These are phyloP conservation scores for Thinopyrum elongatum DNA, from an alignment of 176 grass and related monocot species.

Conservation along the genomic window DNA sequence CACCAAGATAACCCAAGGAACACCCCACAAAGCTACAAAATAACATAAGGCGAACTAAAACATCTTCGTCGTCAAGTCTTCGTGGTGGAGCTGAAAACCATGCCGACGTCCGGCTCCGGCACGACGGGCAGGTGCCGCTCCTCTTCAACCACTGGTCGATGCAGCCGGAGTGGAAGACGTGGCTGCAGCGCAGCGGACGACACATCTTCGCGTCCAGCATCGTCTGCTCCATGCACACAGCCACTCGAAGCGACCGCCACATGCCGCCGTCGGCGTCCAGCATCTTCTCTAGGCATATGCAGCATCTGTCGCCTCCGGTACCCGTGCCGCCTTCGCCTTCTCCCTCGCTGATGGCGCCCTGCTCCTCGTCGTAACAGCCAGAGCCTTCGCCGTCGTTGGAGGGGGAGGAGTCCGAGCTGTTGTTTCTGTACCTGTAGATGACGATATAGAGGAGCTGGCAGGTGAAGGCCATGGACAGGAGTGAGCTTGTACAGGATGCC, in stretches of 20 bases:
- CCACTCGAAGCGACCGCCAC: background rate
- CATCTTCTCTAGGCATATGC: background rate
- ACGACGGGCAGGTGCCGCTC: conserved; percentile 16
- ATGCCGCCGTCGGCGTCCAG: background rate
- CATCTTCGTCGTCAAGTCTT: background rate
- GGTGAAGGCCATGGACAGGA: background rate
- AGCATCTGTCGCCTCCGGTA: background rate
- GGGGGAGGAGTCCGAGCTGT: too few species aligned
- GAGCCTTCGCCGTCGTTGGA: background rate
- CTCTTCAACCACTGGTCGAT: conserved; percentile 17
- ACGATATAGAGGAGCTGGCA: background rate
- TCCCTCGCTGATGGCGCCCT: background rate
- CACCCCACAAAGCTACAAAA: background rate
- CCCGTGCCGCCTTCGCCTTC: background rate
- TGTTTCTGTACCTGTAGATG: background rate
- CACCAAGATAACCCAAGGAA: too few species aligned
- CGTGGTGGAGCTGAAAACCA: too few species aligned
- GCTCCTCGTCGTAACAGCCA: background rate
- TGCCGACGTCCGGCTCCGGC: background rate
- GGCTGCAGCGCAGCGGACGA: background rate
- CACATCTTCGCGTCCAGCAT: background rate
- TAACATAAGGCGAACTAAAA: background rate
- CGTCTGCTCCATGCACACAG: background rate
- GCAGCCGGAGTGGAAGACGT: conserved; percentile 9
- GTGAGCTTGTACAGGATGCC: background rate